Evolutionary conservation across 257 asterid genomes (phyloP).

Genomic region (Solanum chiquidenum): DNA sequence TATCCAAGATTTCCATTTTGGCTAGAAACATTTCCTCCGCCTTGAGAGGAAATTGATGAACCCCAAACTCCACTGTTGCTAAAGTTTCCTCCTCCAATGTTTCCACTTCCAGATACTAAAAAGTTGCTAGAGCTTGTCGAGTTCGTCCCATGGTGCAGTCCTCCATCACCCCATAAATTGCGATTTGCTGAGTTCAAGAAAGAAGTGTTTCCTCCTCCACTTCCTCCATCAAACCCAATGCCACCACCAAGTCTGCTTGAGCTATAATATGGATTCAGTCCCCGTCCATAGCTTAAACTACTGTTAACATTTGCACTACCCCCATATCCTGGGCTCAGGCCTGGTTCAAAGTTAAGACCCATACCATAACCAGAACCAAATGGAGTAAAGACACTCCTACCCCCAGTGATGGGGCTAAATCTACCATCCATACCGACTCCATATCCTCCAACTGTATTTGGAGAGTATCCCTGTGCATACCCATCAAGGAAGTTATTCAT

Average conservation of each 20-base stretch:
- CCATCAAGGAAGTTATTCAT: constrained; percentile 21
- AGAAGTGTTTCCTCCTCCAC: constrained; percentile 2
- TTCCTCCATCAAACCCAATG: not conserved
- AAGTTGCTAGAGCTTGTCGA: constrained; percentile 30
- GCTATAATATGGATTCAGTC: constrained; percentile 2
- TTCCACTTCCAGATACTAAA: constrained; percentile 22
- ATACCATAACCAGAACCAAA: constrained; percentile 9
- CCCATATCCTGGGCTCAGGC: constrained; percentile 28
- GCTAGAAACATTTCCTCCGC: constrained; percentile 18
- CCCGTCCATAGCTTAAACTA: constrained; percentile 24
- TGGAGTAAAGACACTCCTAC: not conserved
- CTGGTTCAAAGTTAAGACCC: constrained; percentile 27
- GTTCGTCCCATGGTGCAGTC: constrained; percentile 17
- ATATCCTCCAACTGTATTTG: constrained; percentile 20
- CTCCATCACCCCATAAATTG: constrained; percentile 19
- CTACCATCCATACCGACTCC: constrained; percentile 7
- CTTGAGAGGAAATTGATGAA: constrained; percentile 13
- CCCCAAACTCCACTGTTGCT: constrained; percentile 40
- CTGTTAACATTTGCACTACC: constrained; percentile 28
- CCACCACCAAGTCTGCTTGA: constrained; percentile 3
- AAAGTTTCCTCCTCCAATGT: not conserved
- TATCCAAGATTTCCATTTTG: constrained; percentile 12
- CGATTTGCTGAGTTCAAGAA: constrained; percentile 3
- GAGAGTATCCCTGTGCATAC: constrained; percentile 28
- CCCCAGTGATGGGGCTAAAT: constrained; percentile 1